Base-by-base conservation (phyloP, 176 grass and related monocot species). In the Ampelocalamus luodianensis region DNA sequence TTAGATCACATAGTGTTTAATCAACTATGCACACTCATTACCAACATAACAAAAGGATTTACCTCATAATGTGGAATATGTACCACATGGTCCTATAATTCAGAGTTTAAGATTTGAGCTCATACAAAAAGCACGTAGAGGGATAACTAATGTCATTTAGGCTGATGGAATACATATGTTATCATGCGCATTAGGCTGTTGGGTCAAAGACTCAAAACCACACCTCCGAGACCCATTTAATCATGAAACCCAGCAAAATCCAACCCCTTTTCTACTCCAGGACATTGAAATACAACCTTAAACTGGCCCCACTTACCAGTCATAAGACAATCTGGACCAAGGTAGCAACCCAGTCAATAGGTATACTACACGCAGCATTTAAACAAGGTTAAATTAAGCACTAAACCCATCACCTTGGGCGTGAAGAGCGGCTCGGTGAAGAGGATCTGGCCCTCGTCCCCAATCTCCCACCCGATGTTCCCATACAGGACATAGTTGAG, bases 391-490 rank as follows among this genome's bases (percentile, higher is more conserved):
- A 15, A 26, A 26, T 54, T 6, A 50, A 36, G 27, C 79, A 83
- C 10, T 10, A 36, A 58, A 66, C 5, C 0, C 24, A 32, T 70
- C 54, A 93, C 96, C 96, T 99, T 99, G 20, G 96, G 90, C n/a
- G 91, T 99, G 79, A 94, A 94, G 38, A 94, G 93, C 16, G 96
- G 96, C 72, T 99, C 86, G 0, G 96, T 95, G 71, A 96, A 99
- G 80, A 99, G 86, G 79, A 99, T 94, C 69, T 99, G 96, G 45
- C 96, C 96, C 91, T 99, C 96, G 6, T 99, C 96, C 63, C 96
- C 96, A 62, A 91, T 93, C 90, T 99, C 96, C 96, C 96, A 99
- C 22, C 96, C 96, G 51, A 99, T 89, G 88, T 91, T 90, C 14
- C 88, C 79, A 77, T 99, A 99, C 48, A 99, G 87, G 42, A 96